Evolutionary conservation across 768 basidiomycete genomes (phyloP).

Genomic region (Termitomyces sp.): DNA sequence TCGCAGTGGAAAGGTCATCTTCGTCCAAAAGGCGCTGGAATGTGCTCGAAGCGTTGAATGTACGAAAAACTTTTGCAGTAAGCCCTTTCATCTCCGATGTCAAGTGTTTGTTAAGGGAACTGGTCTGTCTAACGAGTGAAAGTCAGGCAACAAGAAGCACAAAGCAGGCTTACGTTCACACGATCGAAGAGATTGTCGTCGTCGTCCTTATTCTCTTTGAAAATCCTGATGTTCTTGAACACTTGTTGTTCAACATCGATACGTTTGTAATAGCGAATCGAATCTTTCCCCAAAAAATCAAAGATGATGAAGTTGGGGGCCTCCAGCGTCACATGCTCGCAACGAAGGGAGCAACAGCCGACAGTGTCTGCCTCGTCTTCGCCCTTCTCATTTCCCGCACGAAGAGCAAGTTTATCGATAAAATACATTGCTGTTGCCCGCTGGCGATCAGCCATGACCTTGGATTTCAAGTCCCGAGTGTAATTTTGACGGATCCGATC

Average conservation of each 20-base stretch:
- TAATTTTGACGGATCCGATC: slow-evolving; percentile 91
- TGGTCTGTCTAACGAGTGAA: slow-evolving; percentile 49
- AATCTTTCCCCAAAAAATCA: slow-evolving; percentile 99
- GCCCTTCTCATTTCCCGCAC: slow-evolving; percentile 99
- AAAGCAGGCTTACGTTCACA: slow-evolving; percentile 64
- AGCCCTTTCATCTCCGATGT: slow-evolving; percentile 94
- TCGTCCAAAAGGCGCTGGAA: slow-evolving; percentile 89
- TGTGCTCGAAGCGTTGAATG: slow-evolving; percentile 95
- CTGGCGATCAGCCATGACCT: slow-evolving; percentile 92
- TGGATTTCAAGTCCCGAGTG: slow-evolving; percentile 74
- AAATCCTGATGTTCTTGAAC: slow-evolving; percentile 97
- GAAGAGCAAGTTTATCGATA: slow-evolving; percentile 93
- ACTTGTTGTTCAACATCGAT: slow-evolving; percentile 88
- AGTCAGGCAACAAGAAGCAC: not conserved
- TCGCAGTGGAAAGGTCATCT: slow-evolving; percentile 51
- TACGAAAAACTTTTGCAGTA: slow-evolving; percentile 99
- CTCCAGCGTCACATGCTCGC: slow-evolving; percentile 92
- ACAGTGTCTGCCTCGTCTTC: slow-evolving; percentile 99
- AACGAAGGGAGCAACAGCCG: slow-evolving; percentile 96
- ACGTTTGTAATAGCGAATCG: slow-evolving; percentile 93
- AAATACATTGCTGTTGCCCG: slow-evolving; percentile 99
- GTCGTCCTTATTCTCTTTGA: slow-evolving; percentile 90
- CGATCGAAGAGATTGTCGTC: slow-evolving; percentile 93
- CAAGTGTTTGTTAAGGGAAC: slow-evolving; percentile 86
- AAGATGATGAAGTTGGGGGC: slow-evolving; percentile 86